These are phyloP conservation scores for Atalantia buxifolia DNA, from an alignment of 345 rosid species.

Conservation along the genomic window DNA sequence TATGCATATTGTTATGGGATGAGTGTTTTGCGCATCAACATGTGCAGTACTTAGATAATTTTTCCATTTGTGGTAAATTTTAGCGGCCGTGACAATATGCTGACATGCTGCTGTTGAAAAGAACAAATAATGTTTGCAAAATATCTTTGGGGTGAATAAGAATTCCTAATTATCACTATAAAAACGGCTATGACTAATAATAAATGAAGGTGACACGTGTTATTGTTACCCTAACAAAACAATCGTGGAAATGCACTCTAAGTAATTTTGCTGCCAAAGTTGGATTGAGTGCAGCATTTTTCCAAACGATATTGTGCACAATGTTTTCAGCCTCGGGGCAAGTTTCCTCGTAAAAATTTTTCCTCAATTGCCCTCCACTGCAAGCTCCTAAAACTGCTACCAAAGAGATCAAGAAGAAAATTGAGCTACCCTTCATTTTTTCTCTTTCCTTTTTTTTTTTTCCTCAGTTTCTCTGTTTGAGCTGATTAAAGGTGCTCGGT, in stretches of 20 bases:
- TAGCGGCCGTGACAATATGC: too few relatives aligned
- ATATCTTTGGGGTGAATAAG: too few relatives aligned
- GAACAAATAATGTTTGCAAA: too few relatives aligned
- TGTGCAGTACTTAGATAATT: too few relatives aligned
- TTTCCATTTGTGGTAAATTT: rapidly evolving
- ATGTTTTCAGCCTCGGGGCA: conserved; percentile 41
- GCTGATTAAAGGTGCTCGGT: neutral
- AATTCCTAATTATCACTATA: too few relatives aligned
- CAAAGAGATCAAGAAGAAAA: neutral
- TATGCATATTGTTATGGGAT: too few relatives aligned
- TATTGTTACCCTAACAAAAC: conserved; percentile 41
- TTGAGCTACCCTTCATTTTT: neutral
- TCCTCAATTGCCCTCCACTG: conserved; percentile 22
- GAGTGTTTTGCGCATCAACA: too few relatives aligned
- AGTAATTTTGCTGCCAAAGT: conserved; percentile 38
- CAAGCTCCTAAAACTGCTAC: conserved; percentile 10
- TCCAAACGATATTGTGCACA: conserved; percentile 21
- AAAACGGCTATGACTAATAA: neutral
- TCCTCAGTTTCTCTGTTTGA: neutral
- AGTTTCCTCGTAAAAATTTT: conserved; percentile 29
- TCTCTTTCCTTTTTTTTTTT: neutral
- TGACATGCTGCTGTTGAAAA: too few relatives aligned
- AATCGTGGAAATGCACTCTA: conserved; percentile 55
- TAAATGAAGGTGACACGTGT: neutral
- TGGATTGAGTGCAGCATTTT: conserved; percentile 26